Base-by-base conservation (phyloP, 169 alveolate species). In the Eimeria maxima region DNA sequence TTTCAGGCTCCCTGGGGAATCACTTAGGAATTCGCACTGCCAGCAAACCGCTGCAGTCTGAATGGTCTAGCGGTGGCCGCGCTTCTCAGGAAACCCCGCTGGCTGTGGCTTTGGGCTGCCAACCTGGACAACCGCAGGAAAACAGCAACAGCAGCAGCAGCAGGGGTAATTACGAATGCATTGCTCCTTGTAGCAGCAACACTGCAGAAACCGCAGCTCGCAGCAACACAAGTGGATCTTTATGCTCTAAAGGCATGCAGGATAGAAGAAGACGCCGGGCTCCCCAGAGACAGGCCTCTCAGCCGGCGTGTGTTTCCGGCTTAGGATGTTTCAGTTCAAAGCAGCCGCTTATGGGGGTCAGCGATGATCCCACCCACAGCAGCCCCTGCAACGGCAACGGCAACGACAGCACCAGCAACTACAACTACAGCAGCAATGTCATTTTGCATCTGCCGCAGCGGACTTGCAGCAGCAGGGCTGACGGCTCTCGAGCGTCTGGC, bases 261-360 rank as follows among this genome's bases (percentile, higher is more conserved):
- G 87, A 76, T 20, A 76, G 60, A 45, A 76, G 60, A 38, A 38
- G 42, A 42, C 60, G 38, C 38, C 60, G 63, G 22, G 87, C 87
- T 33, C 42, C 87, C 33, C 87, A 38, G 38, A 76, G 60, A 76
- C 45, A n/a, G 60, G 63, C 11, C 42, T 45, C 87, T 44, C 87
- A 76, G 87, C 87, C 50, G 27, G 80, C 80, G 1, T 10, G 45
- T 10, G 50, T 27, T 69, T 69, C 80, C 50, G 24, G 80, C 47
- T 16, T 69, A 29, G 80, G 80, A 69, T 44, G 87, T 60, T 42
- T 74, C 87, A 33, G 24, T 76, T 76, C 87, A 76, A 18, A 76
- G 16, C 55, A 24, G 65, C 87, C 20, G 22, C 11, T 45, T 44
- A n/a, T 11, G 67, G 91, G 47, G 55, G 2, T 38, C 50, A 14